Evolutionary conservation across 2,329 filamentous ascomycete species (phyloP).

Genomic region (Hypoxylon sp.): DNA sequence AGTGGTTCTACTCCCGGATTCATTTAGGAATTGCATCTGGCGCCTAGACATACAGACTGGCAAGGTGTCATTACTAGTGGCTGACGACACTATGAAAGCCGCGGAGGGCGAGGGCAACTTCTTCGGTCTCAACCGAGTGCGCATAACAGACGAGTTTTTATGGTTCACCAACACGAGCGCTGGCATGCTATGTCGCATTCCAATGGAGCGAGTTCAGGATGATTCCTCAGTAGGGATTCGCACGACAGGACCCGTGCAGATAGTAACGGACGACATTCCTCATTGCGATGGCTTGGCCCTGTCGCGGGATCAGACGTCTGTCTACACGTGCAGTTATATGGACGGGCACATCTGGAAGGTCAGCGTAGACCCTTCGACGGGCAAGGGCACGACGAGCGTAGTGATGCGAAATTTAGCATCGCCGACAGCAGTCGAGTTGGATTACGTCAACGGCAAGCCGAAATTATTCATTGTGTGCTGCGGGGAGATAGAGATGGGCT

Average conservation of each 20-base stretch:
- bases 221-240: slow-evolving; percentile 45
- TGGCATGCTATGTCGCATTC: slow-evolving; percentile 51
- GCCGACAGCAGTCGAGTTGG: slow-evolving; percentile 51
- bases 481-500: slow-evolving; percentile 54
- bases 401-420: slow-evolving; percentile 50
- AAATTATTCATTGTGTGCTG: slow-evolving; percentile 53
- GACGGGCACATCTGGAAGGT: slow-evolving; percentile 51
- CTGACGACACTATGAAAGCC: slow-evolving; percentile 49
- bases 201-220: slow-evolving; percentile 44
- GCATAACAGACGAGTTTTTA: slow-evolving; percentile 46
- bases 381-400: slow-evolving; percentile 40
- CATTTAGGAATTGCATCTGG: slow-evolving; percentile 49
- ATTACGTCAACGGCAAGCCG: slow-evolving; percentile 38
- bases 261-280: slow-evolving; percentile 47
- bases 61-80: slow-evolving; percentile 42
- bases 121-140: slow-evolving; percentile 53
- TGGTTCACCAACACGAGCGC: slow-evolving; percentile 54
- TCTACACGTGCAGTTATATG: slow-evolving; percentile 52
- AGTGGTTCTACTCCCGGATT: slow-evolving; percentile 50
- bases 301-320: slow-evolving; percentile 43
- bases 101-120: slow-evolving; percentile 43
- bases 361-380: slow-evolving; percentile 45
- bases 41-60: slow-evolving; percentile 50
- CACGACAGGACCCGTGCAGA: slow-evolving; percentile 46
- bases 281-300: slow-evolving; percentile 53